Conservation (phyloP, 2,329 filamentous ascomycete genomes). For the Colletotrichum spaethianum region DNA sequence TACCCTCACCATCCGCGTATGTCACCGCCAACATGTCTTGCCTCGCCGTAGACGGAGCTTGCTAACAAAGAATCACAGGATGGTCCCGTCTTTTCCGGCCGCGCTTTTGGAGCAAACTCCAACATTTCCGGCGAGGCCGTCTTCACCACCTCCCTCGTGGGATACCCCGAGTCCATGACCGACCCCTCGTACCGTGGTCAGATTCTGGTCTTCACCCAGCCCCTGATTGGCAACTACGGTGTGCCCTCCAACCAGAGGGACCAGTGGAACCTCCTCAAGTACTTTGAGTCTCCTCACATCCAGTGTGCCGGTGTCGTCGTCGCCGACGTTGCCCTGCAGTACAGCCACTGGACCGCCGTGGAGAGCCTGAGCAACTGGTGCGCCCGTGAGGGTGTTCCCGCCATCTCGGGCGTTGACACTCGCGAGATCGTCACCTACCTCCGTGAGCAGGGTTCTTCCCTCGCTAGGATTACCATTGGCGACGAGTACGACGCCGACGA, state of each 20-base stretch:
- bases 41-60: neutral
- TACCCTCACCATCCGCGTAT: slow-evolving; percentile 93
- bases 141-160: slow-evolving; percentile 97
- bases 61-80: slow-evolving; percentile 67
- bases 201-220: slow-evolving; percentile 98
- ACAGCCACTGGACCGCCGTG: slow-evolving; percentile 99
- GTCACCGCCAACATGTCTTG: slow-evolving; percentile 47
- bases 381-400: slow-evolving; percentile 93
- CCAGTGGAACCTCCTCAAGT: slow-evolving; percentile 91
- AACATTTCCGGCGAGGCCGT: slow-evolving; percentile 99
- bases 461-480: slow-evolving; percentile 93
- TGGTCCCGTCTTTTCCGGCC: slow-evolving; percentile 95
- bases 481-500: slow-evolving; percentile 99
- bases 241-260: slow-evolving; percentile 90
- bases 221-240: slow-evolving; percentile 98
- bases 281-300: slow-evolving; percentile 98
- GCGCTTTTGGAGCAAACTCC: slow-evolving; percentile 94
- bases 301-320: slow-evolving; percentile 97
- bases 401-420: slow-evolving; percentile 97
- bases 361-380: slow-evolving; percentile 96
- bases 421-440: slow-evolving; percentile 96
- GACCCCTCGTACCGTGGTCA: slow-evolving; percentile 92
- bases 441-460: slow-evolving; percentile 95
- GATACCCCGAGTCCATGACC: slow-evolving; percentile 96
- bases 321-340: slow-evolving; percentile 91